Conservation (phyloP, 352 stramenopile species). For the Phytophthora pistaciae region DNA sequence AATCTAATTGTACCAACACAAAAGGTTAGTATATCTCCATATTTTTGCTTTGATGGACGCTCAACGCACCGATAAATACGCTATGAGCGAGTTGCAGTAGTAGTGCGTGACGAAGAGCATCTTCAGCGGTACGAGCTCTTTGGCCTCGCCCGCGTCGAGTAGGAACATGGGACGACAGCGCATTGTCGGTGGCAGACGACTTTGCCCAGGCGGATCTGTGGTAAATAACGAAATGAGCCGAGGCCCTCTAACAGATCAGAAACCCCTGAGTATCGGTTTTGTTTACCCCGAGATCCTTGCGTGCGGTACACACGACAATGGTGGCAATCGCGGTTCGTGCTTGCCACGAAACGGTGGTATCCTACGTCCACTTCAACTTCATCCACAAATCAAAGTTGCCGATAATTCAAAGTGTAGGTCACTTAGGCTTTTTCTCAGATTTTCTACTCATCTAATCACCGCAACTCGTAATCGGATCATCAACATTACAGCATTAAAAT, state of each 20-base stretch:
- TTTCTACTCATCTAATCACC: not conserved
- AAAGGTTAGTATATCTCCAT: not conserved
- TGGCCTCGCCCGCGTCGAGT: conserved; percentile 35
- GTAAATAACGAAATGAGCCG: conserved; percentile 9
- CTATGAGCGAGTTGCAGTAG: conserved; percentile 35
- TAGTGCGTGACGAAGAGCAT: conserved; percentile 28
- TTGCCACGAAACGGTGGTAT: conserved; percentile 4
- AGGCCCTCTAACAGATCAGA: not conserved
- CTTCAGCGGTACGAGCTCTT: conserved; percentile 33
- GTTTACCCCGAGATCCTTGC: not conserved
- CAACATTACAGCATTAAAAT: too few relatives aligned
- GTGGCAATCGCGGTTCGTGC: not conserved
- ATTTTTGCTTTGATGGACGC: not conserved
- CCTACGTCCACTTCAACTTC: conserved; percentile 12
- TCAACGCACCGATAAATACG: conserved; percentile 32
- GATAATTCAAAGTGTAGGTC: not conserved
- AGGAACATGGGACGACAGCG: conserved; percentile 27
- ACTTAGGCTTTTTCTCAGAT: not conserved
- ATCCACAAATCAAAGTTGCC: conserved; percentile 17
- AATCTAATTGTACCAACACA: conserved; percentile 18
- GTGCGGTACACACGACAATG: conserved; percentile 2
- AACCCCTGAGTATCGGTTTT: not conserved
- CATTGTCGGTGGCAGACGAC: conserved; percentile 12
- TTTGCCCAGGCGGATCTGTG: too few relatives aligned
- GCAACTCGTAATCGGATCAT: not conserved